Evolutionary conservation across 2,329 filamentous ascomycete species (phyloP), one percentile per base, ranked within the genome.

Genomic region (Pyrenophora teres): DNA sequence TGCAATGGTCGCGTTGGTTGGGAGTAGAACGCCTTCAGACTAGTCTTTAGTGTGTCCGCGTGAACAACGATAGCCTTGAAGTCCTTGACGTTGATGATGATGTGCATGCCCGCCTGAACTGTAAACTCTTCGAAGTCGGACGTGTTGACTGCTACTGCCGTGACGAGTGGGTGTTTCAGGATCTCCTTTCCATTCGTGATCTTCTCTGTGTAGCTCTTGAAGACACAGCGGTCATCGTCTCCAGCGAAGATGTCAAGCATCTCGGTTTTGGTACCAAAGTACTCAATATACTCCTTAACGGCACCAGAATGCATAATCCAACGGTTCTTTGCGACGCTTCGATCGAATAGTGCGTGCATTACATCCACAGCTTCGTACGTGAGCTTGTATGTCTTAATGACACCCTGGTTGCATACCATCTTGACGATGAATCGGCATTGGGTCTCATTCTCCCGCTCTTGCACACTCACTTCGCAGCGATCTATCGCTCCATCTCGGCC

Each of bases 161-260:
- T 93, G 62, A 90, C 88, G 1, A 93, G 78, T 5, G 89, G 89
- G 67, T 92, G 90, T 69, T 90, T 92, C 38, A 92, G 74, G 13
- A 91, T 85, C 63, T 89, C 88, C 74, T 83, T 86, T 6, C 87
- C 85, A 61, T 86, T 87, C 49, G 86, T 81, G 7, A 88, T 84
- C 74, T 90, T 92, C 70, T 92, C 89, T 0, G 88, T 92, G 65
- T 89, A 92, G 67, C 88, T 92, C 21, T 88, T 90, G 63, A 93
- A 90, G 50, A 89, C 88, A 13, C 89, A 81, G 52, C 82, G 81
- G 8, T 77, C 86, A 40, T 88, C 83, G 46, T 89, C 85, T 7
- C 69, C 64, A 10, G 87, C 85, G 65, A 89, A 88, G 57, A 93
- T 87, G 61, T 92, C 89, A 2, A 93, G 81, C 60, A 92, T 87